phyloP scores from a whole-genome alignment of 2,329 filamentous ascomycete genomes.

The Alternaria arbusti region DNA sequence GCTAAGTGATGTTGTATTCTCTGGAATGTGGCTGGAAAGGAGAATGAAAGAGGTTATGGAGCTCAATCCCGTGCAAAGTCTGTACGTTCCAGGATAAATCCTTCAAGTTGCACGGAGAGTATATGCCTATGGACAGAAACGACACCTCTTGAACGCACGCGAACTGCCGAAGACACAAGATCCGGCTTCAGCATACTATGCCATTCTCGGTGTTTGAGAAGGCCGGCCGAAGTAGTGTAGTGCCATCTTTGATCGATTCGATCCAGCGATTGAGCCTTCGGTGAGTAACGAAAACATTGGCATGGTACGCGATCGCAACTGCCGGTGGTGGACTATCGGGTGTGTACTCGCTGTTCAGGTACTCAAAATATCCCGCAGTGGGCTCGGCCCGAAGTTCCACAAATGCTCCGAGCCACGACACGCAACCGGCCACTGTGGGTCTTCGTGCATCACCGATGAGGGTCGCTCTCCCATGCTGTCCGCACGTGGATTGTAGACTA shows the following conservation, averaged over 20 bases:
- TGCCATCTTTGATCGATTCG: background rate
- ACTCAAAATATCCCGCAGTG: constrained; percentile 1
- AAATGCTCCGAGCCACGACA: constrained; percentile 2
- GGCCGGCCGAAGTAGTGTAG: background rate
- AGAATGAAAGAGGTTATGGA: background rate
- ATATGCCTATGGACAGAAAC: background rate
- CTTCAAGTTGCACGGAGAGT: background rate
- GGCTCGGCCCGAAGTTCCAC: constrained; percentile 1
- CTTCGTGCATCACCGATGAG: background rate
- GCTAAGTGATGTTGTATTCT: constrained; percentile 14
- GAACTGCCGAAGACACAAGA: background rate
- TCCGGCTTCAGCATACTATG: background rate
- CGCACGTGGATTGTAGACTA: background rate
- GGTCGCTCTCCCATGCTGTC: background rate
- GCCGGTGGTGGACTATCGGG: background rate
- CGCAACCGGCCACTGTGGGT: background rate
- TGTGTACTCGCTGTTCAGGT: background rate
- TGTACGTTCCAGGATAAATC: background rate
- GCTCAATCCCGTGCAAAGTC: background rate
- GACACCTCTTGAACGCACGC: background rate
- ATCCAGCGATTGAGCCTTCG: background rate
- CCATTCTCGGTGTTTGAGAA: background rate
- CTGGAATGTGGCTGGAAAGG: background rate
- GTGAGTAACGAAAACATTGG: background rate
- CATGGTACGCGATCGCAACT: background rate